Conservation (phyloP, 371 early-diverging fungal genomes). For the Haplosporangium sp. region DNA sequence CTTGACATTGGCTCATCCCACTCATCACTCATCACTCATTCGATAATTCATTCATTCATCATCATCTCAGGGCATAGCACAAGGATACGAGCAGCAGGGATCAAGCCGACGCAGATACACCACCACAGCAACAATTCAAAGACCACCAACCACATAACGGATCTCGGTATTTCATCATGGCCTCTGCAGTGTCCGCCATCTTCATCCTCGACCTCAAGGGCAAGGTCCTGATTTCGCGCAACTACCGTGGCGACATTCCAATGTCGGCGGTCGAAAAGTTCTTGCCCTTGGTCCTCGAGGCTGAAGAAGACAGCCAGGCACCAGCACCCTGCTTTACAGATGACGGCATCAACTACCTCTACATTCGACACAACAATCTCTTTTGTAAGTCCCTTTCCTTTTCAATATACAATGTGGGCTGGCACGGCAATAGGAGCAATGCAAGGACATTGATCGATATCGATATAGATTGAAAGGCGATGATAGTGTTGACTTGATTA, state of each 20-base stretch:
- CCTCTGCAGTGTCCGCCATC: slow-evolving; percentile 73
- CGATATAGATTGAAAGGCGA: background rate
- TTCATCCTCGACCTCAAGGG: slow-evolving; percentile 95
- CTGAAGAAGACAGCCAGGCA: slow-evolving; percentile 93
- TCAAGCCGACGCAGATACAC: too few species aligned
- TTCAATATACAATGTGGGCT: too few species aligned
- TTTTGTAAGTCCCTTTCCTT: slow-evolving; percentile 77
- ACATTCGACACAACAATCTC: slow-evolving; percentile 94
- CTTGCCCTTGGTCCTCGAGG: slow-evolving; percentile 93
- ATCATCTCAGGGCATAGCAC: too few species aligned
- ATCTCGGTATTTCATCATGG: slow-evolving; percentile 60
- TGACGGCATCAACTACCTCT: slow-evolving; percentile 94
- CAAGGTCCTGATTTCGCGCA: slow-evolving; percentile 94
- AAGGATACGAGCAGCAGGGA: too few species aligned
- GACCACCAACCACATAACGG: too few species aligned
- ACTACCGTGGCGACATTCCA: slow-evolving; percentile 95
- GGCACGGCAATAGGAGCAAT: too few species aligned
- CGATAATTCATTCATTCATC: too few species aligned
- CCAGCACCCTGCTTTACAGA: slow-evolving; percentile 92
- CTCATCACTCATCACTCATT: too few species aligned
- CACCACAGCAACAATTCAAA: too few species aligned
- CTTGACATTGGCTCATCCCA: too few species aligned
- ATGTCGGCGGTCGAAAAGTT: slow-evolving; percentile 96
- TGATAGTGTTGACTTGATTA: background rate
- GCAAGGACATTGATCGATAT: background rate